These are phyloP conservation scores for Myochromella boudieri DNA, from an alignment of 768 basidiomycete genomes.

Conservation along the genomic window DNA sequence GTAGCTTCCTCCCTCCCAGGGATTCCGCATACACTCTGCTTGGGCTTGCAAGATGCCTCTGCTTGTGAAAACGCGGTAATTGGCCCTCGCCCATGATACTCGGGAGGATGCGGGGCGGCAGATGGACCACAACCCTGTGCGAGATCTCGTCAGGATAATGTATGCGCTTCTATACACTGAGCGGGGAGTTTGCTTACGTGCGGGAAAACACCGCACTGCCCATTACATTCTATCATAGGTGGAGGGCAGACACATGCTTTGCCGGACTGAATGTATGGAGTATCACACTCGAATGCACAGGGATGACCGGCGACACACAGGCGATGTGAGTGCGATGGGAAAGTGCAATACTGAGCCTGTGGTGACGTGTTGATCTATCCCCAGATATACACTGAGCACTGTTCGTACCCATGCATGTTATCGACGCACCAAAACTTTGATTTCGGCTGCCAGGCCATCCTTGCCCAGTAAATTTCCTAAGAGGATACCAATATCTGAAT, in stretches of 20 bases:
- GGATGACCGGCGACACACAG: constrained; percentile 11
- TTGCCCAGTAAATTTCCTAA: constrained; percentile 17
- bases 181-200: constrained; percentile 23
- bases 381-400: background rate
- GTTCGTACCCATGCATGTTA: background rate
- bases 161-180: background rate
- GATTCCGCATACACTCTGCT: constrained; percentile 38
- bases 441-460: constrained; percentile 13
- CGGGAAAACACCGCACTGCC: constrained; percentile 33
- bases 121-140: constrained; percentile 42
- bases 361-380: constrained; percentile 18
- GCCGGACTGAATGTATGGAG: constrained; percentile 13
- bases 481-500: constrained; percentile 16
- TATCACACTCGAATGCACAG: constrained; percentile 17
- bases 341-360: constrained; percentile 10
- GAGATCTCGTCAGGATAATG: background rate
- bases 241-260: constrained; percentile 35
- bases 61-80: constrained; percentile 31
- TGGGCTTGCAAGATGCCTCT: constrained; percentile 23
- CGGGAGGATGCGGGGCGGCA: constrained; percentile 25
- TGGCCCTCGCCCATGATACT: constrained; percentile 9
- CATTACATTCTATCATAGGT: constrained; percentile 39
- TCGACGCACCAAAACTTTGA: constrained; percentile 17
- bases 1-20: constrained; percentile 25
- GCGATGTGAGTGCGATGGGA: constrained; percentile 18